Evolutionary conservation across 2,329 filamentous ascomycete genomes (phyloP).

Genomic region (Botryotinia globosa): DNA sequence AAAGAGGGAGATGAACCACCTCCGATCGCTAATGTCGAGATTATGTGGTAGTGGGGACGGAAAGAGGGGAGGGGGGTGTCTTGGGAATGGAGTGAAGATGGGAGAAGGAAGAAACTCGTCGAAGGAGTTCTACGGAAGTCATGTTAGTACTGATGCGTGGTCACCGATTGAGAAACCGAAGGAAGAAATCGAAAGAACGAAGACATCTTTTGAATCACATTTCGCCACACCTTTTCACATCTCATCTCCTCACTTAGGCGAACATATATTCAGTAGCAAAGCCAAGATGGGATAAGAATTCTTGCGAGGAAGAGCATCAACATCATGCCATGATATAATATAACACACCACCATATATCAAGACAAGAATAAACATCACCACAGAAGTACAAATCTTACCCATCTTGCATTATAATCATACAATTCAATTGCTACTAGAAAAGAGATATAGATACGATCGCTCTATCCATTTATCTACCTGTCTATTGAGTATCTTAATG

Average conservation of each 20-base stretch:
- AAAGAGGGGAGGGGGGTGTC: too few species aligned
- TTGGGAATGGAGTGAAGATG: neutral
- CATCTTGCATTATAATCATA: neutral
- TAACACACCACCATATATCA: neutral
- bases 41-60: conserved; percentile 45
- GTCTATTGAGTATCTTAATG: too few species aligned
- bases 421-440: too few species aligned
- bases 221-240: too few species aligned
- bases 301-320: too few species aligned
- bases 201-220: neutral
- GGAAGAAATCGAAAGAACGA: neutral
- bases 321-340: too few species aligned
- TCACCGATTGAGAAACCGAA: neutral
- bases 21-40: conserved; percentile 45
- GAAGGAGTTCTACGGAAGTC: neutral
- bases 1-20: conserved; percentile 40
- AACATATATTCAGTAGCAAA: neutral
- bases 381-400: neutral
- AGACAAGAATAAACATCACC: neutral
- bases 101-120: neutral
- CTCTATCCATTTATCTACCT: too few species aligned
- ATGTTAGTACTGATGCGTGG: neutral
- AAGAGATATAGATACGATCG: too few species aligned
- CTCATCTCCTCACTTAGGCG: neutral
- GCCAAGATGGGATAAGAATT: too few species aligned